These are phyloP conservation scores for Acanthamoeba royreba DNA, from an alignment of 208 protist species.

Conservation along the genomic window DNA sequence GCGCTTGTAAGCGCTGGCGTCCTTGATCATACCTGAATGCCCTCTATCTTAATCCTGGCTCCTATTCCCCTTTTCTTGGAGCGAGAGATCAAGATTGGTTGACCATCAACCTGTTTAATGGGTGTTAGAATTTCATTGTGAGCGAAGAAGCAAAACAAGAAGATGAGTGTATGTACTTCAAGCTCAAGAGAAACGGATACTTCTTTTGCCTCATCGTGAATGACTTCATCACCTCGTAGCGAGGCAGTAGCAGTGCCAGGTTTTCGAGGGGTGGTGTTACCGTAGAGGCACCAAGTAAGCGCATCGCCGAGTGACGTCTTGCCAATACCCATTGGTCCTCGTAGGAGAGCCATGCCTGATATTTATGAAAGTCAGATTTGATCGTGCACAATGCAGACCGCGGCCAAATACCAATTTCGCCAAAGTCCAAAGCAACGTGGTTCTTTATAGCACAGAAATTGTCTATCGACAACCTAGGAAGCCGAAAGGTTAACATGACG, in stretches of 20 bases:
- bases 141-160: too few species aligned
- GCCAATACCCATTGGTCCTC: constrained; percentile 52
- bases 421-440: not conserved
- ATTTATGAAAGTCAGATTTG: too few species aligned
- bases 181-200: not conserved
- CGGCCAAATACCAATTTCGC: not conserved
- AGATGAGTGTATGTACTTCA: not conserved
- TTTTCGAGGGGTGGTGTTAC: constrained; percentile 56
- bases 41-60: constrained; percentile 43
- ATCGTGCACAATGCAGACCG: too few species aligned
- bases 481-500: not conserved
- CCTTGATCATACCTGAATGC: not conserved
- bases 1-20: too few species aligned
- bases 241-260: constrained; percentile 15
- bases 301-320: constrained; percentile 58
- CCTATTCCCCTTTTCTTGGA: constrained; percentile 31
- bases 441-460: constrained; percentile 47
- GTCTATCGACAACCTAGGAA: not conserved
- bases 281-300: constrained; percentile 57
- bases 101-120: too few species aligned
- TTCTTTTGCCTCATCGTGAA: constrained; percentile 48
- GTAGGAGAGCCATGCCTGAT: constrained; percentile 50
- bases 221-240: constrained; percentile 61
- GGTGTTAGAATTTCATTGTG: too few species aligned
- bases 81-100: not conserved